Percentiles rank a stretch among this genome's conserved stretches.
Conservation (phyloP, 805 yeast genomes). For the Candida golubevii region DNA sequence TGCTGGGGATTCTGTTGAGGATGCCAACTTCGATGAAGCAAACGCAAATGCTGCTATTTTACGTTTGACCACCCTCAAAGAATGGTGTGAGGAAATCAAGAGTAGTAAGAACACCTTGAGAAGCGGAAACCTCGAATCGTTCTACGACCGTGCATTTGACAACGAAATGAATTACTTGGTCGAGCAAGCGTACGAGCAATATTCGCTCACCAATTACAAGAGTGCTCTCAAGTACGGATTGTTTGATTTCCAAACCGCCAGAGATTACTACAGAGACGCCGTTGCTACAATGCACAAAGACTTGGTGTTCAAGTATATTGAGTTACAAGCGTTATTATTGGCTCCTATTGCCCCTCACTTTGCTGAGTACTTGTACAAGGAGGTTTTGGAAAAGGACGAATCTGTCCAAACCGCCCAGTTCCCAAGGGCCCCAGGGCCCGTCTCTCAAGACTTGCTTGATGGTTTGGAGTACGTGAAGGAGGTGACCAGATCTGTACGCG, state of each 20-base stretch:
- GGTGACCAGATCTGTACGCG: constrained; percentile 81
- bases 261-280: constrained; percentile 94
- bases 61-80: constrained; percentile 86
- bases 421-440: constrained; percentile 72
- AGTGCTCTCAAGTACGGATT: constrained; percentile 86
- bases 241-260: constrained; percentile 89
- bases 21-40: constrained; percentile 95
- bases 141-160: constrained; percentile 87
- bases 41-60: constrained; percentile 97
- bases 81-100: constrained; percentile 86
- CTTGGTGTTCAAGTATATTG: constrained; percentile 76
- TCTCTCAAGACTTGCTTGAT: constrained; percentile 57
- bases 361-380: constrained; percentile 85
- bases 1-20: constrained; percentile 97
- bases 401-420: constrained; percentile 73
- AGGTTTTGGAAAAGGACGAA: constrained; percentile 59
- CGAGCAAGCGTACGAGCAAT: constrained; percentile 68
- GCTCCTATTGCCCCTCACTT: constrained; percentile 97
- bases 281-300: constrained; percentile 73
- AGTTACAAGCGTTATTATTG: constrained; percentile 75
- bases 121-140: constrained; percentile 46
- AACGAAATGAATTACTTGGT: constrained; percentile 86
- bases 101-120: constrained; percentile 46
- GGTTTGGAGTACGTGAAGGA: constrained; percentile 77
- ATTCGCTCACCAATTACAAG: constrained; percentile 73